Evolutionary conservation across 1,139 yeast species (phyloP).

Genomic region (Kodamaea plutei): DNA sequence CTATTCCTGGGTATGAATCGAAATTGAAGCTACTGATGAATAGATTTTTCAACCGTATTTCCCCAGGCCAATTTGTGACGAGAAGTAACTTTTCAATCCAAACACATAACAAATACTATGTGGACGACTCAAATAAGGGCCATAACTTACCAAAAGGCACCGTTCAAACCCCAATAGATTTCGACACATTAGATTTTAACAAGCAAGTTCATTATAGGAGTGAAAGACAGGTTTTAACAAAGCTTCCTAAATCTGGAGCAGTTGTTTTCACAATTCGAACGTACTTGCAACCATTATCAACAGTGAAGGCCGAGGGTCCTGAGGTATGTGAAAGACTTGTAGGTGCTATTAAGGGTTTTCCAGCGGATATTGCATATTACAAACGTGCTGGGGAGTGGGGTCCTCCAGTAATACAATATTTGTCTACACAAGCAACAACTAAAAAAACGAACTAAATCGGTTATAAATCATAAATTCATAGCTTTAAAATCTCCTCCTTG

Average conservation of each 20-base stretch:
- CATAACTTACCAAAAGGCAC: constrained; percentile 29
- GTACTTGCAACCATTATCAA: constrained; percentile 56
- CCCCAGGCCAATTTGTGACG: constrained; percentile 51
- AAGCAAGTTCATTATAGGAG: constrained; percentile 53
- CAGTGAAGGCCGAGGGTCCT: constrained; percentile 49
- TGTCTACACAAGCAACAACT: constrained; percentile 10
- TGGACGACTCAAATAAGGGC: constrained; percentile 51
- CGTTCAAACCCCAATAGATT: constrained; percentile 30
- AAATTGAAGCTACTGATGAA: constrained; percentile 61
- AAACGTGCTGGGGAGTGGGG: constrained; percentile 41
- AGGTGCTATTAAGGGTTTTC: constrained; percentile 39
- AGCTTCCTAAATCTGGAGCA: constrained; percentile 53
- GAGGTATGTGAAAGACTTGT: constrained; percentile 38
- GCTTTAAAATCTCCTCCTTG: constrained; percentile 35
- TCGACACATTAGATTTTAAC: constrained; percentile 48
- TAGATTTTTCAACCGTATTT: constrained; percentile 48
- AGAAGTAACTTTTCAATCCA: constrained; percentile 64
- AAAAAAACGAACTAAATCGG: background rate
- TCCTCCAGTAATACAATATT: constrained; percentile 31
- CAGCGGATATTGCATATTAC: constrained; percentile 35
- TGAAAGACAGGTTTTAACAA: constrained; percentile 59
- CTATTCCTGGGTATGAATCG: constrained; percentile 57
- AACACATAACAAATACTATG: constrained; percentile 47
- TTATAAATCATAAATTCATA: too few species aligned
- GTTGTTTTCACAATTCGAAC: constrained; percentile 61